phyloP scores from a whole-genome alignment of 75 land plant genomes.

The Larix kaempferi region DNA sequence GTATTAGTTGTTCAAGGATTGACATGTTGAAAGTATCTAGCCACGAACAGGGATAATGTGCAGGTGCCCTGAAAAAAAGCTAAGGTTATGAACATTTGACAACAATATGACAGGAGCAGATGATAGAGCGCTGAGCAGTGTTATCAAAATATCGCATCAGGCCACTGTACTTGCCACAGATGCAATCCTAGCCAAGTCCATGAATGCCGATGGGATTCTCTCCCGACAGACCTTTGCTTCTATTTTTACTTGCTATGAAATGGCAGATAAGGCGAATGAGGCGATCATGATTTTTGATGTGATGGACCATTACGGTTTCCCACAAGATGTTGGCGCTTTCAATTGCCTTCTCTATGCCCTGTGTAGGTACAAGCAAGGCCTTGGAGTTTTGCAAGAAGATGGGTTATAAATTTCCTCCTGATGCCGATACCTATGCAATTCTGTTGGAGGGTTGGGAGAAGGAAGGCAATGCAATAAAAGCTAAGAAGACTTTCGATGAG shows the following conservation, averaged over 20 bases:
- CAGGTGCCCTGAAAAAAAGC: no score
- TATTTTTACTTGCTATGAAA: constrained; percentile 14
- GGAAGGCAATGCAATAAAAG: constrained; percentile 12
- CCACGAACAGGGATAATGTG: no score
- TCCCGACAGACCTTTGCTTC: constrained; percentile 11
- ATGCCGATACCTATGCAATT: constrained; percentile 14
- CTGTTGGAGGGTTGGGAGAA: constrained; percentile 18
- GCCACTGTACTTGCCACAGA: no score
- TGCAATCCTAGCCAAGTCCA: constrained; percentile 35
- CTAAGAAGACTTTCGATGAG: constrained; percentile 12
- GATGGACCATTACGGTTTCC: constrained; percentile 9
- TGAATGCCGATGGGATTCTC: constrained; percentile 17
- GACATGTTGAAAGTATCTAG: no score
- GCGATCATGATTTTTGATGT: constrained; percentile 16
- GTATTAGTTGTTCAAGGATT: no score
- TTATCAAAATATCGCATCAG: no score
- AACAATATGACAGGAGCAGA: no score
- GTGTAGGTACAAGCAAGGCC: constrained; percentile 13
- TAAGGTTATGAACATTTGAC: no score
- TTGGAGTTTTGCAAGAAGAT: constrained; percentile 5
- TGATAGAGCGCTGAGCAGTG: no score
- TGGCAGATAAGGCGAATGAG: constrained; percentile 7
- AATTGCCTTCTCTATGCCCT: constrained; percentile 14
- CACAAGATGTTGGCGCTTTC: constrained; percentile 10
- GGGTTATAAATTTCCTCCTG: constrained; percentile 4